Conservation (phyloP, 495 filamentous ascomycete genomes). For the Pyrenula aspistea region DNA sequence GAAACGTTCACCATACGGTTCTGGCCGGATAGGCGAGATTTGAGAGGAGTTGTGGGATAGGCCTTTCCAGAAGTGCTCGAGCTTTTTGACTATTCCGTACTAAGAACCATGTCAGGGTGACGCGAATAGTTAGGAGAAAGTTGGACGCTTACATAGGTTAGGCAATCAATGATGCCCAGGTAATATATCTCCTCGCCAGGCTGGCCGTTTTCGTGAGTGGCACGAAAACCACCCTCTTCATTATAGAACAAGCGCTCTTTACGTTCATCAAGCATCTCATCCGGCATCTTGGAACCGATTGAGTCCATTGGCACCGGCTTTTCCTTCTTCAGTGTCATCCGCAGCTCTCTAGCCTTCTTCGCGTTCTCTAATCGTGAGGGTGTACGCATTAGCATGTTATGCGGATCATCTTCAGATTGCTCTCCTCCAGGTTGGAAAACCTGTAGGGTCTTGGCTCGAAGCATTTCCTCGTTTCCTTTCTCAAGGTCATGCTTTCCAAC, state of each 20-base stretch:
- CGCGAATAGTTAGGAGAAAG: slow-evolving; percentile 1
- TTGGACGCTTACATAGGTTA: slow-evolving; percentile 66
- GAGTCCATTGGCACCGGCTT: slow-evolving; percentile 84
- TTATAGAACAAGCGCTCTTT: slow-evolving; percentile 71
- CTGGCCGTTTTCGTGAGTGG: slow-evolving; percentile 80
- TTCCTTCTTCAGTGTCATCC: slow-evolving; percentile 85
- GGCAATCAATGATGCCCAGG: slow-evolving; percentile 91
- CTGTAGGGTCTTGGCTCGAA: slow-evolving; percentile 87
- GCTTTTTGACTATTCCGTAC: slow-evolving; percentile 80
- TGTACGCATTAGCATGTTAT: slow-evolving; percentile 68
- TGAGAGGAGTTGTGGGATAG: slow-evolving; percentile 65
- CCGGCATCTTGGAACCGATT: slow-evolving; percentile 75
- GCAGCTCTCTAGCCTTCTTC: slow-evolving; percentile 80
- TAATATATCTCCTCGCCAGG: slow-evolving; percentile 93
- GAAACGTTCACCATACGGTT: slow-evolving; percentile 88
- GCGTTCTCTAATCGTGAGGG: slow-evolving; percentile 90
- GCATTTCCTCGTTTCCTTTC: slow-evolving; percentile 86
- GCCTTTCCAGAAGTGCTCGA: slow-evolving; percentile 91
- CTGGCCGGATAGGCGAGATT: slow-evolving; percentile 88
- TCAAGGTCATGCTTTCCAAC: slow-evolving; percentile 87
- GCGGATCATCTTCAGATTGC: slow-evolving; percentile 41
- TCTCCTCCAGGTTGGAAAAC: slow-evolving; percentile 88
- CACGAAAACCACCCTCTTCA: slow-evolving; percentile 87
- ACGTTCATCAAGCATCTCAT: slow-evolving; percentile 61
- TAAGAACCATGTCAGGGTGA: slow-evolving; percentile 27